Percentiles rank a stretch among this genome's conserved stretches.
These are phyloP conservation scores for Solanum clarkiae DNA, from an alignment of 257 asterid genomes.

Conservation along the genomic window DNA sequence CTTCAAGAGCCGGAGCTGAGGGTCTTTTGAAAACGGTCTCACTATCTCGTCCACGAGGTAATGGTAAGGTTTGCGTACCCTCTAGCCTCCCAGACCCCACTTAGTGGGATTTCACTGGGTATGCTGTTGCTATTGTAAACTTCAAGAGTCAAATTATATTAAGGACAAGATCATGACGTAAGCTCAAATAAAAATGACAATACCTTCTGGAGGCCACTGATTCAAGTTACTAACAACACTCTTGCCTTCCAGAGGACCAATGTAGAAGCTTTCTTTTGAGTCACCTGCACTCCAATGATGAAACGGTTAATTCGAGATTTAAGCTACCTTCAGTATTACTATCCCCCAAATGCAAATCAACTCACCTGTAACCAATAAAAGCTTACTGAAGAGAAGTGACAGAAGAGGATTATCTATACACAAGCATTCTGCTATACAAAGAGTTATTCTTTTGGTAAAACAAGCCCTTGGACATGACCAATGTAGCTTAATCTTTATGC, in stretches of 20 bases:
- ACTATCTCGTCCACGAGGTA: no score
- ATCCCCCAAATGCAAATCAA: not conserved
- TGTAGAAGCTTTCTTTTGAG: conserved; percentile 41
- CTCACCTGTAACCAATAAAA: not conserved
- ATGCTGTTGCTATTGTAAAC: not conserved
- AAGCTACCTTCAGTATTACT: not conserved
- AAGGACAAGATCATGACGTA: not conserved
- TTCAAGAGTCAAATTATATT: not conserved
- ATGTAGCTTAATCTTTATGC: not conserved
- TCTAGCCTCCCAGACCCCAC: no score
- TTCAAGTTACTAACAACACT: conserved; percentile 12
- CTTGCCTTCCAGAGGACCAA: conserved; percentile 31
- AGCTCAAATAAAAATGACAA: not conserved
- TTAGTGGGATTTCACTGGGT: no score
- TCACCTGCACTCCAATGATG: conserved; percentile 28
- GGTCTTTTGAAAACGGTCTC: no score
- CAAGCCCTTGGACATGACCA: not conserved
- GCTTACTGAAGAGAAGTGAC: not conserved
- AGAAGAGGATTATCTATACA: not conserved
- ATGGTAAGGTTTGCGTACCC: no score
- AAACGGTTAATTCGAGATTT: not conserved
- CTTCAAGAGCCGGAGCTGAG: not conserved
- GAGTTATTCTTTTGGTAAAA: not conserved
- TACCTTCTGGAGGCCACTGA: conserved; percentile 61
- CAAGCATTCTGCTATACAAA: not conserved